Base-by-base conservation (phyloP, 2,329 filamentous ascomycete species). In the Aspergillus fumigatiaffinis region DNA sequence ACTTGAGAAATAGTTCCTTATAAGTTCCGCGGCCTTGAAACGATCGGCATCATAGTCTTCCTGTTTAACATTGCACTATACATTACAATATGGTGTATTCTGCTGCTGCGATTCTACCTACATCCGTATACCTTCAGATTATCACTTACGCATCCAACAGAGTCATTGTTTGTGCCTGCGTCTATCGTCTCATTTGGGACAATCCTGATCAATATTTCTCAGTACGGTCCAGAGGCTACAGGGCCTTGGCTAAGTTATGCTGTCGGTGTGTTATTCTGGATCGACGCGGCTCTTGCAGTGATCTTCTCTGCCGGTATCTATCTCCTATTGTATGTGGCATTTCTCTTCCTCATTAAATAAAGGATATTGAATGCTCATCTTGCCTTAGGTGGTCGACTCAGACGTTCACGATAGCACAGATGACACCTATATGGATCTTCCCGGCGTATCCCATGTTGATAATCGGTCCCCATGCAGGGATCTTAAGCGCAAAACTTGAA, bases 371-470 rank as follows among this genome's bases (percentile, higher is more conserved):
- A 50, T 47, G 58, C 60, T 67, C 46, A 67, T 59, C 10, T 3
- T 48, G 6, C 48, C 7, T 26, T 52, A 85, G 82, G 65, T 87
- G 84, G 84, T 85, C 82, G 1, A 87, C 84, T 0, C 82, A 84
- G 58, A 85, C 83, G 2, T 87, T 86, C 64, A 87, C 91, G 0
- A 90, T 94, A 50, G 87, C 90, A 35, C 86, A 86, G 53, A 94
- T 95, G 91, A 94, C 90, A 0, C 90, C 90, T 0, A 86, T 91
- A 20, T 94, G 90, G 90, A 91, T 93, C 54, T 94, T 94, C 63
- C 91, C 90, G 0, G 90, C 88, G 0, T 95, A 95, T 62, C 90
- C 91, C 0, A 80, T 94, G 23, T 82, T 95, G 3, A 84, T 94
- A 8, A 85, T 88, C 23, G 90, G 88, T 0, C 88, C 90, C 0